A percentile compares a stretch with the other conserved stretches of the same genome.
These are phyloP conservation scores for Piper betle DNA, from an alignment of 164 flowering plant species.

Conservation along the genomic window DNA sequence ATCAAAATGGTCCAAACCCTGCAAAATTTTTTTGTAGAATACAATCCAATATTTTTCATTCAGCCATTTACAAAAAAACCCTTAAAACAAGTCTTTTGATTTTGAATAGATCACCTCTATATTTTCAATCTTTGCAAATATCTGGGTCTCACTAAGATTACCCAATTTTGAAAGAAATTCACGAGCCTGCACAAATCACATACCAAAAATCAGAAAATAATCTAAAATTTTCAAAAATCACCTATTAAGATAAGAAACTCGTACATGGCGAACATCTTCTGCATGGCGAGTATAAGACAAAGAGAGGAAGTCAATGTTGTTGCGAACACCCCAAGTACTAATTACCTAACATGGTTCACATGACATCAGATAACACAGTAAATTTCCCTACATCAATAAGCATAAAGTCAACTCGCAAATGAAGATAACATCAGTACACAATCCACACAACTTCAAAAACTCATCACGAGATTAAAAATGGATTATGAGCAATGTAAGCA, in stretches of 20 bases:
- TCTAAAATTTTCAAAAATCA: neutral
- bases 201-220: conserved; percentile 1
- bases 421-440: neutral
- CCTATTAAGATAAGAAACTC: conserved; percentile 1
- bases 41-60: no score
- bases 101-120: conserved; percentile 15
- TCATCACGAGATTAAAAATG: neutral
- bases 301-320: conserved; percentile 88
- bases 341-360: conserved; percentile 42
- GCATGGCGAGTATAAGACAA: conserved; percentile 81
- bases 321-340: conserved; percentile 78
- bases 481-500: neutral
- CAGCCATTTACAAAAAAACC: neutral
- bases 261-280: conserved; percentile 87
- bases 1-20: conserved; percentile 80
- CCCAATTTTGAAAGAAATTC: conserved; percentile 70
- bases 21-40: conserved; percentile 1
- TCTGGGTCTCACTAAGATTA: conserved; percentile 75
- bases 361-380: neutral
- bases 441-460: neutral
- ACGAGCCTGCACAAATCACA: conserved; percentile 50
- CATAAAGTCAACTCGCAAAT: neutral
- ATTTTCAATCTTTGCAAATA: conserved; percentile 74
- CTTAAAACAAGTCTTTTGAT: neutral
- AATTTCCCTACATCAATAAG: neutral